These are phyloP conservation scores for Candida sp. DNA, from an alignment of 1,139 yeast genomes.

Conservation along the genomic window DNA sequence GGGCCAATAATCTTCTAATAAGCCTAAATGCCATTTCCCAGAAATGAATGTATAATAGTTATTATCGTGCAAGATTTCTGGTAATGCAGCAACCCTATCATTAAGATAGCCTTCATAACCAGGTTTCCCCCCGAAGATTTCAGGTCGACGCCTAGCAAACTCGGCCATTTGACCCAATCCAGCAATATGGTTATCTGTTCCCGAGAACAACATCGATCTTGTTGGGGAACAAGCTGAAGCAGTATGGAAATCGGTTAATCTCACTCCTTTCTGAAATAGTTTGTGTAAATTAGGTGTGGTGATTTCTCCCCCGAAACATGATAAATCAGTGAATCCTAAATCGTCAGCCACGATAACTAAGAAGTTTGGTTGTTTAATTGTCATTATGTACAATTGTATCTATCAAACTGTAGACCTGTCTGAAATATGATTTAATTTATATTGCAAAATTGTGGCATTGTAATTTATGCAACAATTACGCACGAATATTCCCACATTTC, in stretches of 20 bases:
- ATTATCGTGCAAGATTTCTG: conserved; percentile 47
- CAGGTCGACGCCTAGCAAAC: conserved; percentile 34
- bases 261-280: conserved; percentile 41
- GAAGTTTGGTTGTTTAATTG: conserved; percentile 36
- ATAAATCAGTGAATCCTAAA: conserved; percentile 56
- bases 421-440: too few species aligned
- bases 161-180: conserved; percentile 63
- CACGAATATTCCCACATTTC: neutral
- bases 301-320: conserved; percentile 59
- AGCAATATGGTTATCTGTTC: conserved; percentile 61
- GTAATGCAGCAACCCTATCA: conserved; percentile 48
- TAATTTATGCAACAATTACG: neutral
- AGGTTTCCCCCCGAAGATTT: conserved; percentile 39
- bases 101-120: conserved; percentile 59
- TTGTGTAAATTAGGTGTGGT: conserved; percentile 49
- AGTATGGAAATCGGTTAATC: conserved; percentile 58
- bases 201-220: conserved; percentile 57
- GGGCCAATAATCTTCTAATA: conserved; percentile 49
- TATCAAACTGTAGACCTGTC: neutral
- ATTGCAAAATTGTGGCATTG: neutral
- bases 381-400: conserved; percentile 1
- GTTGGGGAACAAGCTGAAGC: conserved; percentile 69
- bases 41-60: conserved; percentile 45
- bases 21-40: conserved; percentile 61
- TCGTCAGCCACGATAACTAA: conserved; percentile 61